Evolutionary conservation across 2,329 filamentous ascomycete species (phyloP).

Genomic region (Fusarium heterosporum): DNA sequence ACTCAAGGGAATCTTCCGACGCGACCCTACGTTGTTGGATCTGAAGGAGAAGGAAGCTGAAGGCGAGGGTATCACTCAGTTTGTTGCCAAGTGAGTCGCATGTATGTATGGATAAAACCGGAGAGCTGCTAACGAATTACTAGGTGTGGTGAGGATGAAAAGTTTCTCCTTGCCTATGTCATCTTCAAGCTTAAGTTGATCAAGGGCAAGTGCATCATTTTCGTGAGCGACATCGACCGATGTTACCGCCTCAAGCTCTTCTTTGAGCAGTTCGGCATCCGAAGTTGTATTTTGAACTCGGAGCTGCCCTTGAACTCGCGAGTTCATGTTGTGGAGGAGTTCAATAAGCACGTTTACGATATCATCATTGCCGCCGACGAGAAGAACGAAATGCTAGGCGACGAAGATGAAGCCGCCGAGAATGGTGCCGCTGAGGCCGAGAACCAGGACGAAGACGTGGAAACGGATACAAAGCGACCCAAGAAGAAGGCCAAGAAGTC

Average conservation of each 20-base stretch:
- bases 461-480: constrained; percentile 48
- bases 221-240: constrained; percentile 84
- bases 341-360: constrained; percentile 96
- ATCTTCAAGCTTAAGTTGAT: constrained; percentile 96
- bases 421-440: constrained; percentile 52
- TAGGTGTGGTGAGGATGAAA: constrained; percentile 94
- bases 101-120: not conserved
- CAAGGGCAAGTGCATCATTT: constrained; percentile 83
- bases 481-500: constrained; percentile 60
- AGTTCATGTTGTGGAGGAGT: constrained; percentile 95
- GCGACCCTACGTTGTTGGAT: constrained; percentile 81
- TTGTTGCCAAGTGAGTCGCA: constrained; percentile 76
- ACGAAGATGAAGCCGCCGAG: constrained; percentile 63
- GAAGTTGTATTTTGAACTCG: constrained; percentile 92
- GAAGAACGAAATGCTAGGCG: constrained; percentile 84
- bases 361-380: constrained; percentile 98
- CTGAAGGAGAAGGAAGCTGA: constrained; percentile 85
- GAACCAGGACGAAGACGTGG: constrained; percentile 41
- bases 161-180: constrained; percentile 91
- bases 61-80: constrained; percentile 83
- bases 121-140: constrained; percentile 22
- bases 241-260: constrained; percentile 95
- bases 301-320: constrained; percentile 93
- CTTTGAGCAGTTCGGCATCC: constrained; percentile 95
- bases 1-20: constrained; percentile 86